Conservation (phyloP, 371 early-diverging fungal species). For the Umbelopsis sp. region DNA sequence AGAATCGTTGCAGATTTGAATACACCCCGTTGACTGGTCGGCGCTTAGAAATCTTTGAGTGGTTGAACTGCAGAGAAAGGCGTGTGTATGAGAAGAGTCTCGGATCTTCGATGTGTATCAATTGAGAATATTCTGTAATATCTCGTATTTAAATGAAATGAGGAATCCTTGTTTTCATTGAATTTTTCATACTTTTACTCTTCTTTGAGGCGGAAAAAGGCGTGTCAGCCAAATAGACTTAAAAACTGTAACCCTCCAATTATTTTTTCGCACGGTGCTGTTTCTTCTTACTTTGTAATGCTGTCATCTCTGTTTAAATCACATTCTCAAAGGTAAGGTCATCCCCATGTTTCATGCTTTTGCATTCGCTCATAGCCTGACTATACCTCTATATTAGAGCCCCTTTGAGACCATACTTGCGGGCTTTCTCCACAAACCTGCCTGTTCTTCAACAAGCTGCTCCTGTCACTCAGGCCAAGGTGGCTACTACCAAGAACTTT, state of each 20-base stretch:
- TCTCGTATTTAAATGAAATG: too few species aligned
- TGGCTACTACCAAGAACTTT: constrained; percentile 71
- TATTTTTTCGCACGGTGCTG: constrained; percentile 7
- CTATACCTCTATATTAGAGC: not conserved
- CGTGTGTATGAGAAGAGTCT: not conserved
- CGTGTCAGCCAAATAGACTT: too few species aligned
- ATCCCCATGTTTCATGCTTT: not conserved
- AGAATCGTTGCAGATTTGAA: constrained; percentile 2
- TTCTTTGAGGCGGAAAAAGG: not conserved
- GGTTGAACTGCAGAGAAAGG: not conserved
- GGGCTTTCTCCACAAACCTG: constrained; percentile 45
- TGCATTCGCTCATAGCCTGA: not conserved
- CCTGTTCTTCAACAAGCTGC: constrained; percentile 42
- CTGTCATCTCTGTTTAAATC: constrained; percentile 12
- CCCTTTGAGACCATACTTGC: constrained; percentile 18
- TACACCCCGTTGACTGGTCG: not conserved
- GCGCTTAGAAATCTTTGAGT: constrained; percentile 4
- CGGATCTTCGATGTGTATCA: not conserved
- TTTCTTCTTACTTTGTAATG: constrained; percentile 1
- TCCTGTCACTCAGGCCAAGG: constrained; percentile 33
- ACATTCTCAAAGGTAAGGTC: constrained; percentile 9
- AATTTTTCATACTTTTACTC: not conserved
- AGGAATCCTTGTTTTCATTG: too few species aligned
- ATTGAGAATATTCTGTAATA: not conserved
- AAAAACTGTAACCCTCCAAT: too few species aligned